Conservation (phyloP, 2,329 filamentous ascomycete genomes). For the Sodiomyces alkalinus region DNA sequence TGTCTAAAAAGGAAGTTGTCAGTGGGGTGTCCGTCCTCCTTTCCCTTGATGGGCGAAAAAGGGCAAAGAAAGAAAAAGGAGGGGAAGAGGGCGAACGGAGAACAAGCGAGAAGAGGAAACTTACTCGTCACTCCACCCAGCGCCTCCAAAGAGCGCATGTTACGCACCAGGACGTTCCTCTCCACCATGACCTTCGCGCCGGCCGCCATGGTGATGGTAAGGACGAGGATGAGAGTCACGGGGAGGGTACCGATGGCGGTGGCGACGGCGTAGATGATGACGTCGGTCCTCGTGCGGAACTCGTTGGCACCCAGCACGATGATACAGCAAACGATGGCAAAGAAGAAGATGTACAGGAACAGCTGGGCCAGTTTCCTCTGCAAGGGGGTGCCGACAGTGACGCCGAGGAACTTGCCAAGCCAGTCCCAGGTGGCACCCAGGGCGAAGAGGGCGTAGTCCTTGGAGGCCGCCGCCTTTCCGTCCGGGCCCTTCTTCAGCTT, state of each 20-base stretch:
- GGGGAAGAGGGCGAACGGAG: no score
- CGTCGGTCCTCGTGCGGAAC: constrained; percentile 17
- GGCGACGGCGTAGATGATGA: constrained; percentile 22
- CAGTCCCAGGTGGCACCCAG: constrained; percentile 5
- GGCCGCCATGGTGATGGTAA: constrained; percentile 39
- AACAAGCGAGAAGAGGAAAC: constrained; percentile 5
- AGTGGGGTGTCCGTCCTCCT: no score
- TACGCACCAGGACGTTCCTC: constrained; percentile 31
- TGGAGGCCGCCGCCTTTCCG: background rate
- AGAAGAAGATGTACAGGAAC: constrained; percentile 46
- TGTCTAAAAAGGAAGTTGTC: constrained; percentile 7
- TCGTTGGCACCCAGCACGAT: constrained; percentile 23
- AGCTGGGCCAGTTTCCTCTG: constrained; percentile 53
- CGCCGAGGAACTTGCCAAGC: constrained; percentile 25
- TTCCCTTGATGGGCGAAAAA: no score
- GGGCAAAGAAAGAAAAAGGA: no score
- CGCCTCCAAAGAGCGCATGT: constrained; percentile 30
- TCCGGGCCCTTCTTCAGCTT: constrained; percentile 1
- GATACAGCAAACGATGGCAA: constrained; percentile 27
- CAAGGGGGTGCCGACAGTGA: constrained; percentile 46
- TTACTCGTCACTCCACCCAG: constrained; percentile 32
- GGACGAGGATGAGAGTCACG: constrained; percentile 27
- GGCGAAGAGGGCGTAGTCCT: constrained; percentile 1
- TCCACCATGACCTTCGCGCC: constrained; percentile 31
- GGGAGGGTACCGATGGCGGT: constrained; percentile 29